phyloP scores from a whole-genome alignment of 23 red algal genomes.

The Gracilaria domingensis region DNA sequence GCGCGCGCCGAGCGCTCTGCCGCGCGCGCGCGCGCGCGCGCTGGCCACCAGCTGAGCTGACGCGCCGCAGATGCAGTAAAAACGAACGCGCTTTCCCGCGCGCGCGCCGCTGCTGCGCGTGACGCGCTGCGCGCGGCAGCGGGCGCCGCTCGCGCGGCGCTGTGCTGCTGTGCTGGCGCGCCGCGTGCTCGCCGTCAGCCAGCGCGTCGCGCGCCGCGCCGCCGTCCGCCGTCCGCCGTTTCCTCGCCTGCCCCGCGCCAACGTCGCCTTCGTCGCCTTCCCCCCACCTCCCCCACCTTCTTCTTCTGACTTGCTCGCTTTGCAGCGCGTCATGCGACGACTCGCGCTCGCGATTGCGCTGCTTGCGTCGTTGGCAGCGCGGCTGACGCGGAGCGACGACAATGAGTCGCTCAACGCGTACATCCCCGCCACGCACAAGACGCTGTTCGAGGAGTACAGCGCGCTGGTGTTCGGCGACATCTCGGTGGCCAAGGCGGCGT shows the following conservation, averaged over 20 bases:
- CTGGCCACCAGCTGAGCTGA: too few species aligned
- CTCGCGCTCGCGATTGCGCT: not conserved
- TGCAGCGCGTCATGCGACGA: too few species aligned
- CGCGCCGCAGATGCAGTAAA: too few species aligned
- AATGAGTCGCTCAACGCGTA: constrained; percentile 60
- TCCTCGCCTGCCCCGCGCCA: too few species aligned
- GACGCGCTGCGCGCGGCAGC: not conserved
- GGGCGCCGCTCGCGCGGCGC: not conserved
- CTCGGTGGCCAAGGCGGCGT: constrained; percentile 50
- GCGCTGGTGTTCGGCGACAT: constrained; percentile 52
- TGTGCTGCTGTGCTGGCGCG: not conserved
- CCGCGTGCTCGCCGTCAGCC: too few species aligned
- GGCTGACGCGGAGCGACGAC: not conserved
- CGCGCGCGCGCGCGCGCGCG: not conserved
- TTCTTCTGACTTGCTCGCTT: too few species aligned
- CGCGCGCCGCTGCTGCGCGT: not conserved
- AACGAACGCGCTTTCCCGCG: too few species aligned
- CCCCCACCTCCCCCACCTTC: too few species aligned
- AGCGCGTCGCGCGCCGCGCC: too few species aligned
- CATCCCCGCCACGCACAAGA: constrained; percentile 54
- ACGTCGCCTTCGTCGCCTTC: too few species aligned
- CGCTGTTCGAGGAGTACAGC: constrained; percentile 24
- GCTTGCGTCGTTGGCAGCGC: not conserved
- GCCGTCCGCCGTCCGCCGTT: too few species aligned
- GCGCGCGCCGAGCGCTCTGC: too few species aligned